Conservation (phyloP, 352 stramenopile genomes). For the Phytophthora pseudosyringae region DNA sequence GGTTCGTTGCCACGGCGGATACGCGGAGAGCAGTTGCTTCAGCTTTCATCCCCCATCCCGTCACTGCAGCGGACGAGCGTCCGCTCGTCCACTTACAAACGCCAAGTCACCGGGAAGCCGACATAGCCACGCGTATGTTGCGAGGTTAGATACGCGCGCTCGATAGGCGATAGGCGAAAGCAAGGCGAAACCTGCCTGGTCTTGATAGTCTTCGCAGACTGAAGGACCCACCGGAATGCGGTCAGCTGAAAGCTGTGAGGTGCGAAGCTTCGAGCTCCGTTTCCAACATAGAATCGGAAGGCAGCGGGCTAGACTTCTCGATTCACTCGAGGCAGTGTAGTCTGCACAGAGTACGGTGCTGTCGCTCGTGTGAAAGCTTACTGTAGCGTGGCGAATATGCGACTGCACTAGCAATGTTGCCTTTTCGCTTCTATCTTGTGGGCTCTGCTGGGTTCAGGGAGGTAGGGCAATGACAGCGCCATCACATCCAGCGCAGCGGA, state of each 20-base stretch:
- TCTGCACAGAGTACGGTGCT: not conserved
- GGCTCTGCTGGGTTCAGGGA: no score
- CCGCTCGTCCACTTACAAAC: slow-evolving; percentile 41
- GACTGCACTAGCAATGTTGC: no score
- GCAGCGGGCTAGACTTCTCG: no score
- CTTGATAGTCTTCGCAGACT: not conserved
- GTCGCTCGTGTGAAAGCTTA: not conserved
- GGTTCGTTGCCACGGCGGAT: slow-evolving; percentile 9
- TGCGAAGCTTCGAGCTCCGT: no score
- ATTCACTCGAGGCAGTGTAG: no score
- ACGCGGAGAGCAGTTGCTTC: slow-evolving; percentile 29
- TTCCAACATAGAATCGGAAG: no score
- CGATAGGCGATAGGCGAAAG: not conserved
- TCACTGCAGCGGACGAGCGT: slow-evolving; percentile 11
- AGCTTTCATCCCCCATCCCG: slow-evolving; percentile 25
- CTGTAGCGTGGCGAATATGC: not conserved
- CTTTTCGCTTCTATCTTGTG: no score
- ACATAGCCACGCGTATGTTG: slow-evolving; percentile 27
- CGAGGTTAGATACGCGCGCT: slow-evolving; percentile 14
- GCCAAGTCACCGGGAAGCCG: slow-evolving; percentile 12
- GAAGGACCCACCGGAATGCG: slow-evolving; percentile 5
- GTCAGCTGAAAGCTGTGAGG: not conserved
- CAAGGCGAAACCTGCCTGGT: slow-evolving; percentile 10
- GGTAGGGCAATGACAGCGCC: no score
- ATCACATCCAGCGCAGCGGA: no score